A percentile compares a stretch with the other conserved stretches of the same genome.
phyloP scores from a whole-genome alignment of 768 basidiomycete genomes.

The Leucocoprinus sp. region DNA sequence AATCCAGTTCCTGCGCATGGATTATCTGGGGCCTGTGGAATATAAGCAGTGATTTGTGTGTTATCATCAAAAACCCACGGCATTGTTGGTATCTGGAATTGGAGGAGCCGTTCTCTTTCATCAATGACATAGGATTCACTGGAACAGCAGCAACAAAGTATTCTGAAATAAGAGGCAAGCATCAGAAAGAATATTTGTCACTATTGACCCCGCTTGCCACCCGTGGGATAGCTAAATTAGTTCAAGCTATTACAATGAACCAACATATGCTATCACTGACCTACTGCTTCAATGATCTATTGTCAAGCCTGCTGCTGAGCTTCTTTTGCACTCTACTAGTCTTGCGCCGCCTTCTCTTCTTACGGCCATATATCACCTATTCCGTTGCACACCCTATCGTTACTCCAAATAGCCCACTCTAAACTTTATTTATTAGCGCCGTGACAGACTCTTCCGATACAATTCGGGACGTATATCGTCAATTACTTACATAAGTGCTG shows the following conservation, averaged over 20 bases:
- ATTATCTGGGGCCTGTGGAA: conserved; percentile 4
- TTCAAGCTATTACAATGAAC: not conserved
- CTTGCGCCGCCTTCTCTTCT: not conserved
- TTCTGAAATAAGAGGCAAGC: not conserved
- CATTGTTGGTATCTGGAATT: conserved; percentile 8
- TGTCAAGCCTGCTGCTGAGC: not conserved
- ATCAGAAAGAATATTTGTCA: not conserved
- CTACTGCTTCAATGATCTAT: not conserved
- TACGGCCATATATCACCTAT: not conserved
- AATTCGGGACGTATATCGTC: not conserved
- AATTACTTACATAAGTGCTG: not conserved
- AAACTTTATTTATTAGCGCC: not conserved
- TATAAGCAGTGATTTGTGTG: not conserved
- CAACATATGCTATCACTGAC: not conserved
- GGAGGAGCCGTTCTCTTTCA: conserved; percentile 4
- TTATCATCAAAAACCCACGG: not conserved
- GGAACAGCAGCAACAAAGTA: conserved; percentile 4
- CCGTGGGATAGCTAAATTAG: not conserved
- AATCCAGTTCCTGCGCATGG: not conserved
- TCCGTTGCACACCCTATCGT: not conserved
- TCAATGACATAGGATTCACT: not conserved
- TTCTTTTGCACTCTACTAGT: not conserved
- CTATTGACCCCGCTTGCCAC: not conserved
- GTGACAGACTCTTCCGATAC: not conserved
- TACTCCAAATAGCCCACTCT: not conserved